These are phyloP conservation scores for Amphichorda felina DNA, from an alignment of 2,329 filamentous ascomycete species.

Conservation along the genomic window DNA sequence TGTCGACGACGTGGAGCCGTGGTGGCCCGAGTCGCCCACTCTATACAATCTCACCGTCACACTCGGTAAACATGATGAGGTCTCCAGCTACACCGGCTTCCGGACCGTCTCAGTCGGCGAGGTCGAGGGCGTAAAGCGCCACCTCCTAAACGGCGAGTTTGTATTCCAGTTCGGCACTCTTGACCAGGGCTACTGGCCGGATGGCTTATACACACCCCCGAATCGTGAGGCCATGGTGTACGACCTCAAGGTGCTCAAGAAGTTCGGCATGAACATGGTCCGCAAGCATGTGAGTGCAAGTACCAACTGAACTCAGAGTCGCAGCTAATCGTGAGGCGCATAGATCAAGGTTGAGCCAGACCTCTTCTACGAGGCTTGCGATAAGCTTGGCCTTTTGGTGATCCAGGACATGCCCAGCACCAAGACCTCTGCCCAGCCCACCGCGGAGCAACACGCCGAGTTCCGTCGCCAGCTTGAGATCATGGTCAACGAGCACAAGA, in stretches of 20 bases:
- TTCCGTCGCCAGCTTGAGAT: slow-evolving; percentile 52
- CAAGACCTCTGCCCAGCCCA: slow-evolving; percentile 20
- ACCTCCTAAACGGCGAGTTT: slow-evolving; percentile 57
- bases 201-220: slow-evolving; percentile 54
- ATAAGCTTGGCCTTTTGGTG: slow-evolving; percentile 52
- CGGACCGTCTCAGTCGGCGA: slow-evolving; percentile 48
- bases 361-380: slow-evolving; percentile 56
- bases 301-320: not conserved
- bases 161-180: slow-evolving; percentile 57
- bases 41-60: slow-evolving; percentile 53
- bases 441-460: slow-evolving; percentile 43
- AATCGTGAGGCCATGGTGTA: slow-evolving; percentile 56
- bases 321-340: not conserved
- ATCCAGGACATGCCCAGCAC: slow-evolving; percentile 64
- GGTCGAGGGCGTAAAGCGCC: slow-evolving; percentile 46
- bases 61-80: slow-evolving; percentile 32
- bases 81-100: slow-evolving; percentile 59
- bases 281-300: slow-evolving; percentile 49
- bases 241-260: slow-evolving; percentile 52
- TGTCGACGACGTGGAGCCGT: slow-evolving; percentile 43
- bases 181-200: slow-evolving; percentile 63
- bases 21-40: slow-evolving; percentile 51
- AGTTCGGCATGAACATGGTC: slow-evolving; percentile 57
- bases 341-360: slow-evolving; percentile 56
- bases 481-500: slow-evolving; percentile 50